Evolutionary conservation across 106 monocot genomes (phyloP).

Genomic region (Cymbidium sinense): DNA sequence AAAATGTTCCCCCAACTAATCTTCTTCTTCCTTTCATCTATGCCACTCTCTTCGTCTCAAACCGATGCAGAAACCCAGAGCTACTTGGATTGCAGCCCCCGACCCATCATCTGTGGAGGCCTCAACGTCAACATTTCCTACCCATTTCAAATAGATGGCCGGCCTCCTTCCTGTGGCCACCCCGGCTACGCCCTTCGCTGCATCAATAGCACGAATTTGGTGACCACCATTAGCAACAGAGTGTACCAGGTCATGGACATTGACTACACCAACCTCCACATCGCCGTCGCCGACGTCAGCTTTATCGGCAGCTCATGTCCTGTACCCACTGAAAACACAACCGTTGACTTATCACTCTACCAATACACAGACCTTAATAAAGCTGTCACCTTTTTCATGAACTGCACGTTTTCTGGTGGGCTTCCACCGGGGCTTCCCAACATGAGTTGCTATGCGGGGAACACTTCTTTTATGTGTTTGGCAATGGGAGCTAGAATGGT

Average conservation of each 20-base stretch:
- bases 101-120: background rate
- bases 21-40: background rate
- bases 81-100: constrained; percentile 1
- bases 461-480: background rate
- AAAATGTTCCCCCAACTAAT: background rate
- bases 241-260: background rate
- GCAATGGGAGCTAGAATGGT: no score
- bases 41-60: no score
- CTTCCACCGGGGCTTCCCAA: background rate
- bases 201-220: background rate
- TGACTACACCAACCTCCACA: background rate
- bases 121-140: background rate
- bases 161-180: constrained; percentile 3
- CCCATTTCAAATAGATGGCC: background rate
- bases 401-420: background rate
- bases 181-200: background rate
- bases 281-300: background rate
- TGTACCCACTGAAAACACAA: background rate
- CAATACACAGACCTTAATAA: background rate
- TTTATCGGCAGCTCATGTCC: background rate
- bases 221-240: background rate
- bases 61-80: background rate
- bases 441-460: background rate
- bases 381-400: background rate
- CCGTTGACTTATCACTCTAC: background rate